A percentile compares a stretch with the other conserved stretches of the same genome.
Conservation (phyloP, 805 yeast genomes). For the Lipomyces starkeyi region DNA sequence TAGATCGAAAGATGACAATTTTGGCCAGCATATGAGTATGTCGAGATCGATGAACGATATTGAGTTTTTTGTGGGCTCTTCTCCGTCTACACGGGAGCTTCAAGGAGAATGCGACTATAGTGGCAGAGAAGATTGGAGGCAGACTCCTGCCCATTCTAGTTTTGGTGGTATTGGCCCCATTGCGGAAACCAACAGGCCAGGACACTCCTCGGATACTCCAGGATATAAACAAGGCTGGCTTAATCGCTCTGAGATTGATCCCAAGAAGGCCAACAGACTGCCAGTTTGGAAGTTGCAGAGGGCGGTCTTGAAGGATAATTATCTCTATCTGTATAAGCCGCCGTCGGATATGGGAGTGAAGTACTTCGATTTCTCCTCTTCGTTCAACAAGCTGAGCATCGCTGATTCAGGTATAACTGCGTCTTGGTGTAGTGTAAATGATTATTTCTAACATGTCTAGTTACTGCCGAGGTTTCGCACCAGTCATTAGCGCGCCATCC, state of each 20-base stretch:
- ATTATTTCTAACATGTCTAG: not conserved
- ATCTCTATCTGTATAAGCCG: constrained; percentile 64
- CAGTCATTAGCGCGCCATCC: constrained; percentile 60
- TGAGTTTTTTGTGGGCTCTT: not conserved
- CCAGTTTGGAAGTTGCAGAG: constrained; percentile 55
- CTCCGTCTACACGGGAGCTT: constrained; percentile 2
- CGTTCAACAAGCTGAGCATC: not conserved
- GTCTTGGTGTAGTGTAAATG: not conserved
- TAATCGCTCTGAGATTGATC: constrained; percentile 48
- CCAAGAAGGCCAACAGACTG: not conserved
- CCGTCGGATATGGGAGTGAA: constrained; percentile 56
- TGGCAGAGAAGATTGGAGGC: not conserved
- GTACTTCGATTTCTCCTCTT: constrained; percentile 41
- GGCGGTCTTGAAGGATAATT: constrained; percentile 74
- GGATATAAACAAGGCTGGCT: constrained; percentile 61
- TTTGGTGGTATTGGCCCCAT: constrained; percentile 6
- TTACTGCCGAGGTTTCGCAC: not conserved
- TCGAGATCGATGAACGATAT: constrained; percentile 21
- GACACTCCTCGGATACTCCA: not conserved
- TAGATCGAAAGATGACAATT: constrained; percentile 5
- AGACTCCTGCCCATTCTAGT: constrained; percentile 1
- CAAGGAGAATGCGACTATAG: not conserved
- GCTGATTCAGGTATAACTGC: not conserved
- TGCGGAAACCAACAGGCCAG: not conserved
- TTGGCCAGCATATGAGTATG: constrained; percentile 1